A percentile compares a stretch with the other conserved stretches of the same genome.
phyloP scores from a whole-genome alignment of 2,329 filamentous ascomycete genomes.

The Talaromyces sp. region DNA sequence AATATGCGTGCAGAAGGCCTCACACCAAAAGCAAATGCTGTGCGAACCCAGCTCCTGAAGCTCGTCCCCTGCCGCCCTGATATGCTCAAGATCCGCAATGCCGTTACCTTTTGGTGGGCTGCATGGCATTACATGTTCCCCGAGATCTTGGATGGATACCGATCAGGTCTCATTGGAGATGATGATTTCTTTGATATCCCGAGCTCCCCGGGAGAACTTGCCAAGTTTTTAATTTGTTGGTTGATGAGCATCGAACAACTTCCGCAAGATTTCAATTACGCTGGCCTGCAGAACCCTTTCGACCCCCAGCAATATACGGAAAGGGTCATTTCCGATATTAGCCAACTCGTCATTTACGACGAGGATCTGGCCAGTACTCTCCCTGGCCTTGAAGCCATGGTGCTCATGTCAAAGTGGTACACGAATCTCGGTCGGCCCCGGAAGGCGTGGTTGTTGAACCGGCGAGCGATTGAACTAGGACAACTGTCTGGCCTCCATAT shows the following conservation, averaged over 20 bases:
- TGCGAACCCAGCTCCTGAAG: slow-evolving; percentile 23
- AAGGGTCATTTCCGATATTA: slow-evolving; percentile 43
- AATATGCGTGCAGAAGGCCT: slow-evolving; percentile 17
- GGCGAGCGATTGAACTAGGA: slow-evolving; percentile 49
- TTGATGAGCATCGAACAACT: slow-evolving; percentile 41
- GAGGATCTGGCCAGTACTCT: slow-evolving; percentile 49
- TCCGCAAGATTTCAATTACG: slow-evolving; percentile 35
- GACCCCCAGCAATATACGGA: slow-evolving; percentile 42
- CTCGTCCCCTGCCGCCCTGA: slow-evolving; percentile 32
- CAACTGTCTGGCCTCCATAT: slow-evolving; percentile 49
- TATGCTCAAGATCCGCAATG: slow-evolving; percentile 27
- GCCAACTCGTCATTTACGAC: slow-evolving; percentile 45
- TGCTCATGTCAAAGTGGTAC: slow-evolving; percentile 50
- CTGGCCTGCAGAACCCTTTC: slow-evolving; percentile 31
- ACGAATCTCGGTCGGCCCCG: slow-evolving; percentile 54
- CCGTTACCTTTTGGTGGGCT: slow-evolving; percentile 25
- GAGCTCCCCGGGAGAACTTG: slow-evolving; percentile 33
- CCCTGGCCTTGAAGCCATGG: slow-evolving; percentile 50
- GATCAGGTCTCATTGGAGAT: slow-evolving; percentile 12
- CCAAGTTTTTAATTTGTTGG: slow-evolving; percentile 42
- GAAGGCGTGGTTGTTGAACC: slow-evolving; percentile 50
- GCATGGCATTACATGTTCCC: slow-evolving; percentile 32
- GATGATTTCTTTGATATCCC: slow-evolving; percentile 11
- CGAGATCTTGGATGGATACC: slow-evolving; percentile 19
- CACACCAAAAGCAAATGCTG: slow-evolving; percentile 24